Conservation (phyloP, 2,329 filamentous ascomycete species). For the Colletotrichum echinochloae region DNA sequence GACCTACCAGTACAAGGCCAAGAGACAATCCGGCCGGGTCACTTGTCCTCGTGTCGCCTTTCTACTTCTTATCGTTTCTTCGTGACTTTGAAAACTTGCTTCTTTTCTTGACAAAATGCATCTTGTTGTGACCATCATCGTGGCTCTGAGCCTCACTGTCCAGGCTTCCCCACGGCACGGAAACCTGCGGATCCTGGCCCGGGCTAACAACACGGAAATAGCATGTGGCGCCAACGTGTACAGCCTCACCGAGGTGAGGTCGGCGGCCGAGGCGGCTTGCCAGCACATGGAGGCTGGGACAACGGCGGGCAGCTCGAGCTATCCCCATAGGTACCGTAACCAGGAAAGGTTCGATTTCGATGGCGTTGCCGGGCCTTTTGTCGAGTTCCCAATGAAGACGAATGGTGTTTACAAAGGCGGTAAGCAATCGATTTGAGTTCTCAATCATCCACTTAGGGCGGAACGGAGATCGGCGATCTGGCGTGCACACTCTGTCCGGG, state of each 20-base stretch:
- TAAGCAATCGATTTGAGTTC: slow-evolving; percentile 47
- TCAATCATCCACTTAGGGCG: not conserved
- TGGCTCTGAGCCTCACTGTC: slow-evolving; percentile 26
- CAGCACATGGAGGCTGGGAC: slow-evolving; percentile 57
- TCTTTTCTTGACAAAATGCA: slow-evolving; percentile 20
- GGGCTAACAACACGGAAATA: slow-evolving; percentile 22
- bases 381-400: slow-evolving; percentile 71
- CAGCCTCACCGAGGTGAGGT: slow-evolving; percentile 59
- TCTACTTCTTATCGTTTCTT: not conserved
- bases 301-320: slow-evolving; percentile 53
- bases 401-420: slow-evolving; percentile 67
- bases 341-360: slow-evolving; percentile 71
- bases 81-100: not conserved
- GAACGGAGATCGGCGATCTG: slow-evolving; percentile 37
- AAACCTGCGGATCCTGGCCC: slow-evolving; percentile 41
- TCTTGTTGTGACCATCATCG: slow-evolving; percentile 22
- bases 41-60: not conserved
- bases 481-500: slow-evolving; percentile 14
- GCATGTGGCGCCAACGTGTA: slow-evolving; percentile 67
- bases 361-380: slow-evolving; percentile 67
- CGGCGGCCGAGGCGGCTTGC: slow-evolving; percentile 65
- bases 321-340: slow-evolving; percentile 72
- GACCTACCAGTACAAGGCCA: not conserved
- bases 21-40: not conserved
- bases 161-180: slow-evolving; percentile 52